Conservation (phyloP, 306 rosid species). For the Castanospermum australe region DNA sequence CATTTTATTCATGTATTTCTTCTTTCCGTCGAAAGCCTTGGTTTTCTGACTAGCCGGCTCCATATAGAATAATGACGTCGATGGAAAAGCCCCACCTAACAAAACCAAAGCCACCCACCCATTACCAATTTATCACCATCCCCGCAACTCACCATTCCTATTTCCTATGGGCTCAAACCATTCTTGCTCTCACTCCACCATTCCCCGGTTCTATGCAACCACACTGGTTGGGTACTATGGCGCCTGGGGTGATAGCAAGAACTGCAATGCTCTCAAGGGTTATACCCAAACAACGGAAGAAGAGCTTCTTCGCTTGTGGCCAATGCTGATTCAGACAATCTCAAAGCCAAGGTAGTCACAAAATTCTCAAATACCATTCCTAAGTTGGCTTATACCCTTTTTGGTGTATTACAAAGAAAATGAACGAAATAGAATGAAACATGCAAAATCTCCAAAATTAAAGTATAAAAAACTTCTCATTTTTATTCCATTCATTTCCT, state of each 20-base stretch:
- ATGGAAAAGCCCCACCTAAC: neutral
- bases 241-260: slow-evolving; percentile 37
- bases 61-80: too few relatives aligned
- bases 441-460: too few relatives aligned
- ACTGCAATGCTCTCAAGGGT: slow-evolving; percentile 30
- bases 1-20: neutral
- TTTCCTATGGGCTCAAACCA: neutral
- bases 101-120: neutral
- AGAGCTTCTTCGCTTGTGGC: slow-evolving; percentile 31
- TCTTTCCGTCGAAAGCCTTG: slow-evolving; percentile 8
- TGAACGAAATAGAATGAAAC: too few relatives aligned
- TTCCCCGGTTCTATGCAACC: slow-evolving; percentile 31
- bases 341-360: slow-evolving; percentile 46
- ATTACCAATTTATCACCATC: neutral
- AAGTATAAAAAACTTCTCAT: too few relatives aligned
- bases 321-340: slow-evolving; percentile 27
- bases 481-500: too few relatives aligned
- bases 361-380: slow-evolving; percentile 51
- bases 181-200: slow-evolving; percentile 8
- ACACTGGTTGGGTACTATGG: slow-evolving; percentile 45
- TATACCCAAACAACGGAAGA: slow-evolving; percentile 44
- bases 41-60: neutral
- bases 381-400: too few relatives aligned
- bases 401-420: too few relatives aligned
- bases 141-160: too few relatives aligned